Conservation (phyloP, 352 stramenopile species). For the Pythium insidiosum region DNA sequence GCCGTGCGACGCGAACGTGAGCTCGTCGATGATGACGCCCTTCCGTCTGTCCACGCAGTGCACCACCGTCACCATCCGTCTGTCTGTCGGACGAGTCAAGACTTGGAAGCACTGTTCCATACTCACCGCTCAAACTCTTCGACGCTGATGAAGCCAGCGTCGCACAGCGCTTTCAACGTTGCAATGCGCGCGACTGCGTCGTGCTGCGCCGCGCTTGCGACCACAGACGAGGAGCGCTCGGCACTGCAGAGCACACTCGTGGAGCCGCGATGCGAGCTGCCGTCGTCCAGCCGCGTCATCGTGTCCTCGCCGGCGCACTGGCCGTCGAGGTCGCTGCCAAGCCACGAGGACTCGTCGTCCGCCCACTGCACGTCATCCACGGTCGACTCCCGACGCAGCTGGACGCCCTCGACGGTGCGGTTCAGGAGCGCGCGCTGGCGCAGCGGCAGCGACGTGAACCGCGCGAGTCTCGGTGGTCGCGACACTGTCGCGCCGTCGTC, state of each 20-base stretch:
- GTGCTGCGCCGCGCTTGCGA: constrained; percentile 24
- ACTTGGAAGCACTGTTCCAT: not conserved
- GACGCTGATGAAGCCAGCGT: constrained; percentile 70
- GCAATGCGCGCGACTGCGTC: constrained; percentile 59
- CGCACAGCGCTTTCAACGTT: constrained; percentile 63
- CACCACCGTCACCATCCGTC: too few species aligned
- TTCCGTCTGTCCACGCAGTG: constrained; percentile 52
- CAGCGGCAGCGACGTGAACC: constrained; percentile 8
- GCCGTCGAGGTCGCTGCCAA: constrained; percentile 4
- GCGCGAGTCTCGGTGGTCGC: not conserved
- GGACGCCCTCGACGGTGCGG: constrained; percentile 10
- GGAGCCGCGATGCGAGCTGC: not conserved
- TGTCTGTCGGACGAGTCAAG: not conserved
- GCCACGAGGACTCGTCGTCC: not conserved
- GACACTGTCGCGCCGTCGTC: constrained; percentile 13
- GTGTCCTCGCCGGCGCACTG: constrained; percentile 12
- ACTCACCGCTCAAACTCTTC: constrained; percentile 71
- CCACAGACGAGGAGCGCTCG: constrained; percentile 22
- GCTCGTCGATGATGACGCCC: constrained; percentile 62
- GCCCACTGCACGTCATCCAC: too few species aligned
- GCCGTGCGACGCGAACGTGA: constrained; percentile 37
- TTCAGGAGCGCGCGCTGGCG: constrained; percentile 3
- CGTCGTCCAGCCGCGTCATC: constrained; percentile 6
- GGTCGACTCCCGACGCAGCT: constrained; percentile 11
- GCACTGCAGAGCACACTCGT: constrained; percentile 13